Conservation (phyloP, 2,329 filamentous ascomycete genomes). For the Emydomyces testavorans region DNA sequence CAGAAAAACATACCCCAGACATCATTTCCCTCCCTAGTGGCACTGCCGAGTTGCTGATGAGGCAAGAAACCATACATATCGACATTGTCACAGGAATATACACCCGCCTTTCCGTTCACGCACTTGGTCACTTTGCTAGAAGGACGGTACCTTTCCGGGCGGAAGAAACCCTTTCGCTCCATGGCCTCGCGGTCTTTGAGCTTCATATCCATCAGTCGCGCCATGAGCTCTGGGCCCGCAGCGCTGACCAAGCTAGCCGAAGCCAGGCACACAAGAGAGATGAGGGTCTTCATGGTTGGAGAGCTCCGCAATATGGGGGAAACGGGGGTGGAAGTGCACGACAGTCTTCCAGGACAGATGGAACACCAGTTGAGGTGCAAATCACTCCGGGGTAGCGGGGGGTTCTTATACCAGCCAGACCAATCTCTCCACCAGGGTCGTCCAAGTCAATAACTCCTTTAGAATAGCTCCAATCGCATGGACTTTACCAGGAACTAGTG, state of each 20-base stretch:
- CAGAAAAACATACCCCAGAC: constrained; percentile 23
- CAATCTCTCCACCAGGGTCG: neutral
- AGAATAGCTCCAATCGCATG: neutral
- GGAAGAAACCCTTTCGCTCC: constrained; percentile 12
- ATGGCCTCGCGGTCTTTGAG: constrained; percentile 10
- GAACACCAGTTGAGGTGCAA: neutral
- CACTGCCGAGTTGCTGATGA: constrained; percentile 30
- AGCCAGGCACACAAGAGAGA: constrained; percentile 12
- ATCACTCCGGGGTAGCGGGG: neutral
- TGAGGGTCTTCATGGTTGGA: constrained; percentile 13
- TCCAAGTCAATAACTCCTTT: neutral
- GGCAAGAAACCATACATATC: constrained; percentile 32
- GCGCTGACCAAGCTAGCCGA: constrained; percentile 12
- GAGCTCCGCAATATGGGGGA: neutral
- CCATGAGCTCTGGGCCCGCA: constrained; percentile 12
- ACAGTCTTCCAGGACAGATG: neutral
- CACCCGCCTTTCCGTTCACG: constrained; percentile 26
- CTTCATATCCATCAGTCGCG: constrained; percentile 18
- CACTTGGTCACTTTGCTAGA: constrained; percentile 17
- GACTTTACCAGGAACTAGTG: neutral
- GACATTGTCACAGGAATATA: constrained; percentile 30
- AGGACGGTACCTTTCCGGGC: constrained; percentile 9
- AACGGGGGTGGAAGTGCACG: neutral
- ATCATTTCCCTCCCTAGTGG: constrained; percentile 31
- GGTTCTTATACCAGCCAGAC: constrained; percentile 2